These are phyloP conservation scores for Collybia nuda DNA, from an alignment of 768 basidiomycete species.

Conservation along the genomic window DNA sequence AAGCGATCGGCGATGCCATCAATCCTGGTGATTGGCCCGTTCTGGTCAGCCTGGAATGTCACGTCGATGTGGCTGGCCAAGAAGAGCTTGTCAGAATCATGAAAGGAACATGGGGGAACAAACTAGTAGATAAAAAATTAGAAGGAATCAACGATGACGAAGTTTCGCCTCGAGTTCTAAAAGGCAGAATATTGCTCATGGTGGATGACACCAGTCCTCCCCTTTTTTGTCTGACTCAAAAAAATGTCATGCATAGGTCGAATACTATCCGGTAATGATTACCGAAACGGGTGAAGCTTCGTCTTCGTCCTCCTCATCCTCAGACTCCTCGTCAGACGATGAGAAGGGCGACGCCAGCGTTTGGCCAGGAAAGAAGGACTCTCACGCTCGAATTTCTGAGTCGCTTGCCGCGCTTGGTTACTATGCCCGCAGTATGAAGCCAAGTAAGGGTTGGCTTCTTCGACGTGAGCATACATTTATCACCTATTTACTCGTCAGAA, in stretches of 20 bases:
- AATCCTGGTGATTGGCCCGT: slow-evolving; percentile 51
- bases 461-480: slow-evolving; percentile 27
- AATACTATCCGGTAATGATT: slow-evolving; percentile 45
- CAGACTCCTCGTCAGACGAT: slow-evolving; percentile 23
- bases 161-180: slow-evolving; percentile 45
- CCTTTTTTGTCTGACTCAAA: not conserved
- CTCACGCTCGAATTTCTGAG: slow-evolving; percentile 39
- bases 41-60: slow-evolving; percentile 62
- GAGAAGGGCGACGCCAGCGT: slow-evolving; percentile 16
- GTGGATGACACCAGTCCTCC: slow-evolving; percentile 22
- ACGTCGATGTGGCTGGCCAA: slow-evolving; percentile 51
- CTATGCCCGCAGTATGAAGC: slow-evolving; percentile 66
- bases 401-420: slow-evolving; percentile 55
- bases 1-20: slow-evolving; percentile 47
- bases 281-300: slow-evolving; percentile 21
- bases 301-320: slow-evolving; percentile 12
- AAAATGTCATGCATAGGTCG: slow-evolving; percentile 36
- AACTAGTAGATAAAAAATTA: slow-evolving; percentile 41
- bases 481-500: not conserved
- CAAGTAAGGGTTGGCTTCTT: slow-evolving; percentile 47
- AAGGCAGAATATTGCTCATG: slow-evolving; percentile 59
- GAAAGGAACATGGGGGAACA: slow-evolving; percentile 49
- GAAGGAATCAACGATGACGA: slow-evolving; percentile 33
- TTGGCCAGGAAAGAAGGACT: slow-evolving; percentile 15
- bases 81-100: slow-evolving; percentile 53